These are phyloP conservation scores for Cucurbita argyrosperma DNA, from an alignment of 306 rosid species.

Conservation along the genomic window DNA sequence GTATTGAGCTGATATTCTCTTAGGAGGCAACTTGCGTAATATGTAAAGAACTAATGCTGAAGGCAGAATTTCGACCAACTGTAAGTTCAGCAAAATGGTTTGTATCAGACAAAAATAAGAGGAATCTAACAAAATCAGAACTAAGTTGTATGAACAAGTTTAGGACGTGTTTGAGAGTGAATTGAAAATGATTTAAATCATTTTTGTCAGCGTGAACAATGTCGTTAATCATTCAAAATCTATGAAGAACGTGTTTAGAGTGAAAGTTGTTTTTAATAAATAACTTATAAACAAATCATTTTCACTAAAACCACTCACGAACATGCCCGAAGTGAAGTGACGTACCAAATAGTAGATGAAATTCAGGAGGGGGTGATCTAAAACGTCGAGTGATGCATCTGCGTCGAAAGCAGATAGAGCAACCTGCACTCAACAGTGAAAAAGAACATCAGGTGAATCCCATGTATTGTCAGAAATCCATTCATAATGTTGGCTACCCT, in stretches of 20 bases:
- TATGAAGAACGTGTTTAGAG: no score
- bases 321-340: neutral
- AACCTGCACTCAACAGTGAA: slow-evolving; percentile 38
- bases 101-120: slow-evolving; percentile 1
- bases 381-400: slow-evolving; percentile 72
- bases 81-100: slow-evolving; percentile 13
- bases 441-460: neutral
- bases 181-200: neutral
- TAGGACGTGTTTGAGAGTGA: neutral
- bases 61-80: slow-evolving; percentile 91
- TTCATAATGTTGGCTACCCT: neutral
- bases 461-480: neutral
- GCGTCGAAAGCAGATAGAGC: slow-evolving; percentile 59
- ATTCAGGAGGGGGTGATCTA: slow-evolving; percentile 48
- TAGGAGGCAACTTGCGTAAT: slow-evolving; percentile 85
- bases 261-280: no score
- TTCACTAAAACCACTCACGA: neutral
- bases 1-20: slow-evolving; percentile 82
- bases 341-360: slow-evolving; percentile 74
- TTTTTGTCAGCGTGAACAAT: no score
- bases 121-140: neutral
- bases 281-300: neutral
- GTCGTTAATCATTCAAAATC: no score
- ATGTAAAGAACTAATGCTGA: slow-evolving; percentile 86
- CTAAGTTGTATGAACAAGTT: neutral